A percentile compares a stretch with the other conserved stretches of the same genome.
Evolutionary conservation across 75 land plant genomes (phyloP).

Genomic region (Picea glauca): DNA sequence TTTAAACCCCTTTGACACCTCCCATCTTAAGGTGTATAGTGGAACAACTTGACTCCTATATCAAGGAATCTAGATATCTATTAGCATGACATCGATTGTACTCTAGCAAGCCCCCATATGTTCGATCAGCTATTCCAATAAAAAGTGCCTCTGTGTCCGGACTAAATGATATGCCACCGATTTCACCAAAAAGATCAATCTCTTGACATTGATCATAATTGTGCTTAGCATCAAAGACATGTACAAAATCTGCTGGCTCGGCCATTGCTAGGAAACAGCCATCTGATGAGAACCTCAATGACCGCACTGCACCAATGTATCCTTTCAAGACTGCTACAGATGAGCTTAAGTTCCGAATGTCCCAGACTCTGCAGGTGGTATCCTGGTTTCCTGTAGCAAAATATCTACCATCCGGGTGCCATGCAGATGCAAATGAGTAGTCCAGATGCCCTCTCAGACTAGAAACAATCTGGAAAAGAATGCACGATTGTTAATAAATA

Average conservation of each 20-base stretch:
- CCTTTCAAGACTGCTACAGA: constrained; percentile 79
- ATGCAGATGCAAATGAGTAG: constrained; percentile 96
- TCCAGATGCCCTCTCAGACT: constrained; percentile 74
- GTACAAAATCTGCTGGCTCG: constrained; percentile 98
- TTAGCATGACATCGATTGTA: constrained; percentile 54
- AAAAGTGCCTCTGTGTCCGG: constrained; percentile 89
- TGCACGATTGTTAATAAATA: not conserved
- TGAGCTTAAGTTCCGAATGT: constrained; percentile 57
- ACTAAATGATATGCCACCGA: constrained; percentile 88
- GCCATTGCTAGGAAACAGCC: constrained; percentile 91
- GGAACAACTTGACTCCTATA: too few relatives aligned
- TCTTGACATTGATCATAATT: constrained; percentile 76
- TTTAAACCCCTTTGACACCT: too few relatives aligned
- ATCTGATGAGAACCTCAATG: constrained; percentile 84
- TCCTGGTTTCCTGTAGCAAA: constrained; percentile 99
- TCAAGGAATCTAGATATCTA: constrained; percentile 49
- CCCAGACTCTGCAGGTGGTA: constrained; percentile 94
- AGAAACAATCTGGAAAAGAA: constrained; percentile 38
- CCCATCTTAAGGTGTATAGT: too few relatives aligned
- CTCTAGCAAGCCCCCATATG: constrained; percentile 91
- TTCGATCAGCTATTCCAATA: constrained; percentile 85
- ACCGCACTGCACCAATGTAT: constrained; percentile 83
- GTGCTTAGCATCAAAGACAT: constrained; percentile 64
- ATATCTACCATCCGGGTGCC: constrained; percentile 88
- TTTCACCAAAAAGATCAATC: constrained; percentile 93